Evolutionary conservation across 1,284 basidiomycete genomes (phyloP), one percentile per base, ranked within the genome.

Genomic region (Athelia psychrophila): DNA sequence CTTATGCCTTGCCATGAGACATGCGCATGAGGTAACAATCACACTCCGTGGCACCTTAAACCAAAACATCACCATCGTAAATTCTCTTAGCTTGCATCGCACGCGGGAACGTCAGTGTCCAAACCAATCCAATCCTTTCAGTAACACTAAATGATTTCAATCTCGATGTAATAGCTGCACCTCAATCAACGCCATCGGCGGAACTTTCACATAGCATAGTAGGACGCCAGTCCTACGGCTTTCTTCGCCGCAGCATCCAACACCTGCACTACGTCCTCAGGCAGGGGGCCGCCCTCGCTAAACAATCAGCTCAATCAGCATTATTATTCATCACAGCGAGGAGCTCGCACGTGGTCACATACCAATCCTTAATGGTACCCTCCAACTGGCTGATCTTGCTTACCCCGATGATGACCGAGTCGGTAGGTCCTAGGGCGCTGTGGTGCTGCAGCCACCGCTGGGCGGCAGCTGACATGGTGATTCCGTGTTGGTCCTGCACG

Each of bases 401-500:
- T 6, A 62, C 68, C 24, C 68, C 68, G 36, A 68, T 64, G 23
- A 70, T 55, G 42, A 70, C 55, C 33, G 58, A 57, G 44, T 69
- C 67, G 2, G 58, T 59, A 18, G 60, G 53, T 13, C 59, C 54
- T 44, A 70, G 52, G 16, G 57, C 47, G 30, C 64, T 66, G 50
- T 70, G 68, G 51, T 70, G 67, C n/a, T 58, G 58, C 20, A 69
- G 50, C 68, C 68, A 70, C 6, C 68, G 59, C 1, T 67, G 53
- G 3, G 67, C 65, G 1, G 56, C 55, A 16, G 35, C 22, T 35
- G 55, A 48, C 13, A 59, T 36, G 12, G 3, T 52, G 5, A 59
- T 19, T 1, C 48, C 53, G 50, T 56, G 54, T n/a, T 30, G n/a
- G 13, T 55, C 55, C 58, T 60, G 13, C 20, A 48, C 38, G n/a